Evolutionary conservation across 768 basidiomycete species (phyloP), one percentile per base, ranked within the genome.

Genomic region (Termitomyces sp.): DNA sequence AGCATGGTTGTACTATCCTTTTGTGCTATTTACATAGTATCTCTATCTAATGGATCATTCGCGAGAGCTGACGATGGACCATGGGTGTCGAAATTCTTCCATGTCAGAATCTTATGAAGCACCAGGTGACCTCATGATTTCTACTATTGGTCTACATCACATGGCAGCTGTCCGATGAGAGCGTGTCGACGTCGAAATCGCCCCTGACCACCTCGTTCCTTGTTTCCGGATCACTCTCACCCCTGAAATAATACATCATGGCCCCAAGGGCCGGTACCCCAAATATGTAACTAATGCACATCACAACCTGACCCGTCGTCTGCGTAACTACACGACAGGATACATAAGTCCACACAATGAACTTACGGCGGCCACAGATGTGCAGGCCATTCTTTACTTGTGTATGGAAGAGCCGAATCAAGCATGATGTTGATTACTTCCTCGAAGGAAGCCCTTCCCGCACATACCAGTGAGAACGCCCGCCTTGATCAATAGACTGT

Each of bases 131-230:
- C 51, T 40, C 48, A 54, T 7, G 56, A 26, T 50, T 23, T 38
- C 59, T 56, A 41, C n/a, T n/a, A 50, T 33, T 50, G 20, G 41
- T 43, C 13, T 1, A 10, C 54, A 53, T 59, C 60, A 60, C 61
- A 64, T 61, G 57, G 58, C 35, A 50, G 35, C 18, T n/a, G 20
- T 53, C 61, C 52, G 63, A 61, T 55, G 59, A 57, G 53, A 35
- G 58, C 58, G 61, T 55, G 62, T 63, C 63, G 63, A 62, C 59
- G 58, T 56, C 55, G 54, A 50, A 46, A 40, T 13, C 12, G 35
- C 6, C 48, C 61, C 57, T 49, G 48, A 53, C 26, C 32, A 60
- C 52, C 49, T 51, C 43, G 54, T 59, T 62, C 56, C 50, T 50
- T n/a, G 32, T 20, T 56, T 43, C 33, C 54, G 56, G 58, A 59